Conservation (phyloP, 768 basidiomycete species). For the Suillus variegatus region DNA sequence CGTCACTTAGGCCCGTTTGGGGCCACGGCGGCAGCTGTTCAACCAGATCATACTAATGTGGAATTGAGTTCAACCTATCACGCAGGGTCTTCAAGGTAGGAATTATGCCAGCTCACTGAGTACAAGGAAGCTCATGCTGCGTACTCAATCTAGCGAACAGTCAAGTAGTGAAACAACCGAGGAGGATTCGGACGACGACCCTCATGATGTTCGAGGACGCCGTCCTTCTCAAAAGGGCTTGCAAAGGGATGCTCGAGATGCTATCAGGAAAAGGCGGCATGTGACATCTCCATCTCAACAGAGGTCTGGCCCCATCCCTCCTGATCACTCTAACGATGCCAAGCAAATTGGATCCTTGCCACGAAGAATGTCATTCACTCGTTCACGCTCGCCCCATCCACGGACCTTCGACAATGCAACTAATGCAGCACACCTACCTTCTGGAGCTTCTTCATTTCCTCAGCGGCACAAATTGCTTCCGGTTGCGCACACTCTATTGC, state of each 20-base stretch:
- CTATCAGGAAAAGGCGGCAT: constrained; percentile 29
- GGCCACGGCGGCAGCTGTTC: constrained; percentile 14
- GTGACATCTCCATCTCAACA: constrained; percentile 25
- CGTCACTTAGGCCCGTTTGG: constrained; percentile 28
- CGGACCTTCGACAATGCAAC: constrained; percentile 32
- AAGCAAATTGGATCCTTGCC: constrained; percentile 34
- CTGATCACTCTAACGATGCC: constrained; percentile 33
- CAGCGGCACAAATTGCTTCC: constrained; percentile 39
- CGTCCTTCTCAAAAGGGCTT: constrained; percentile 33
- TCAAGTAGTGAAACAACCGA: constrained; percentile 54
- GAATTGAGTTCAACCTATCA: constrained; percentile 90
- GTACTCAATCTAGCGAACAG: constrained; percentile 40
- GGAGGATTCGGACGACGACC: constrained; percentile 59
- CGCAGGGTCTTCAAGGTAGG: constrained; percentile 79
- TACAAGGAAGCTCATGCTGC: constrained; percentile 21
- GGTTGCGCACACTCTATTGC: constrained; percentile 42
- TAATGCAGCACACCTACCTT: constrained; percentile 39
- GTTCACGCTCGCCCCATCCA: constrained; percentile 70
- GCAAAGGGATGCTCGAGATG: constrained; percentile 26
- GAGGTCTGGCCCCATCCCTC: constrained; percentile 24
- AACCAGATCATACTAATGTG: constrained; percentile 35
- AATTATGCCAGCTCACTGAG: neutral
- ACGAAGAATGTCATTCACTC: constrained; percentile 56
- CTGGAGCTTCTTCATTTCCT: constrained; percentile 42
- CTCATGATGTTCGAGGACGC: constrained; percentile 45